Conservation (phyloP, 2,329 filamentous ascomycete genomes). For the Xylariaceae sp. region DNA sequence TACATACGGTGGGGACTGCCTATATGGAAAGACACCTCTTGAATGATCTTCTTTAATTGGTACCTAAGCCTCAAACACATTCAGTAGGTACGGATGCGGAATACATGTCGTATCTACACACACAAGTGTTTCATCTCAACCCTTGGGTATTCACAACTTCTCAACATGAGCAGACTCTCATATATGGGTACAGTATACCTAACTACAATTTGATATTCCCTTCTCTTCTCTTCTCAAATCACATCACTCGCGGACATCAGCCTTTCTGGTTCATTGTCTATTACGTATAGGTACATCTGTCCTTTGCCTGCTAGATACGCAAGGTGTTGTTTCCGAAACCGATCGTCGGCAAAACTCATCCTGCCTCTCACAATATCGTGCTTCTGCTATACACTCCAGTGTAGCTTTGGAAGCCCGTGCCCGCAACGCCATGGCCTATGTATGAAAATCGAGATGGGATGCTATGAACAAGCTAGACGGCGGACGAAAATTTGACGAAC, state of each 20-base stretch:
- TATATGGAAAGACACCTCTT: no score
- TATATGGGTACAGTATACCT: neutral
- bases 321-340: neutral
- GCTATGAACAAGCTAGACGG: slow-evolving; percentile 14
- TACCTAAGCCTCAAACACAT: neutral
- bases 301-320: neutral
- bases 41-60: no score
- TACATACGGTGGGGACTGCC: no score
- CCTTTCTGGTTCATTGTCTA: slow-evolving; percentile 8
- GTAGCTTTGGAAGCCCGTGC: slow-evolving; percentile 7
- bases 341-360: neutral
- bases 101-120: neutral
- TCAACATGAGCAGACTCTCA: no score
- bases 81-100: neutral
- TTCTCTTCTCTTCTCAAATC: neutral
- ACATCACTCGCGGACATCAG: neutral
- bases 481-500: neutral
- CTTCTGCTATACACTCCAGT: slow-evolving; percentile 9
- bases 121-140: no score
- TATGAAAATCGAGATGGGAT: slow-evolving; percentile 15
- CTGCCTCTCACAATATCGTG: neutral
- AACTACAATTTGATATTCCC: neutral
- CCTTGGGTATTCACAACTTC: no score
- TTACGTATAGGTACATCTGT: slow-evolving; percentile 8
- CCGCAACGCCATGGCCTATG: slow-evolving; percentile 12